A percentile compares a stretch with the other conserved stretches of the same genome.
These are phyloP conservation scores for Rhodofomes roseus DNA, from an alignment of 1,284 basidiomycete species.

Conservation along the genomic window DNA sequence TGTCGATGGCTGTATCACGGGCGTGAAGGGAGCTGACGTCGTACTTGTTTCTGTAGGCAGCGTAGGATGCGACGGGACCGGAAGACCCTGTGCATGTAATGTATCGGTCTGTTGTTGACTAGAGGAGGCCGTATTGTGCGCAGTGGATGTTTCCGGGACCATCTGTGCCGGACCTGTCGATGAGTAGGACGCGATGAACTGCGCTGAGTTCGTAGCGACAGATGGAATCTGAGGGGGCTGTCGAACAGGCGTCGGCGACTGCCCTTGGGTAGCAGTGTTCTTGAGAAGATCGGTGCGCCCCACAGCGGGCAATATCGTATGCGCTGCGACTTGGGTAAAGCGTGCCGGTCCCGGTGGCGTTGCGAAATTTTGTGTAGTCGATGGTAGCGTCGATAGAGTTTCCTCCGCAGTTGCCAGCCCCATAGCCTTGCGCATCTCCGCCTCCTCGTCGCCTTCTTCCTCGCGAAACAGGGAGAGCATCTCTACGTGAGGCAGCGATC, in stretches of 20 bases:
- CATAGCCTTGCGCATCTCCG: conserved; percentile 39
- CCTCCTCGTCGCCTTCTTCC: conserved; percentile 64
- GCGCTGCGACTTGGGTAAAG: neutral
- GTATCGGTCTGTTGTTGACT: neutral
- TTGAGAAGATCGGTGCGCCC: neutral
- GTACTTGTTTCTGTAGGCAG: conserved; percentile 7
- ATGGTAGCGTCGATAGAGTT: neutral
- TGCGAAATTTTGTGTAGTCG: neutral
- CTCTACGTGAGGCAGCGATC: conserved; percentile 63
- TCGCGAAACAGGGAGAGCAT: conserved; percentile 52
- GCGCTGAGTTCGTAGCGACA: neutral
- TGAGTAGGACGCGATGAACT: neutral
- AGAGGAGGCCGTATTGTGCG: neutral
- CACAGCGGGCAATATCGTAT: neutral
- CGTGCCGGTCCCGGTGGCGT: neutral
- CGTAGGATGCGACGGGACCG: neutral
- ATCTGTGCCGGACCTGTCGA: neutral
- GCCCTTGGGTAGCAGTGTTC: neutral
- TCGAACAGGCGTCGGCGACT: neutral
- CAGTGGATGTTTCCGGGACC: neutral
- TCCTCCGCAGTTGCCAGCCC: conserved; percentile 14
- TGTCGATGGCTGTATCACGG: conserved; percentile 5
- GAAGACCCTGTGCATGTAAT: neutral
- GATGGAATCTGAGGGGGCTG: neutral
- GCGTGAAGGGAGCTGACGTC: conserved; percentile 15